These are phyloP conservation scores for Sarocladium brachiariae DNA, from an alignment of 2,329 filamentous ascomycete species.

Conservation along the genomic window DNA sequence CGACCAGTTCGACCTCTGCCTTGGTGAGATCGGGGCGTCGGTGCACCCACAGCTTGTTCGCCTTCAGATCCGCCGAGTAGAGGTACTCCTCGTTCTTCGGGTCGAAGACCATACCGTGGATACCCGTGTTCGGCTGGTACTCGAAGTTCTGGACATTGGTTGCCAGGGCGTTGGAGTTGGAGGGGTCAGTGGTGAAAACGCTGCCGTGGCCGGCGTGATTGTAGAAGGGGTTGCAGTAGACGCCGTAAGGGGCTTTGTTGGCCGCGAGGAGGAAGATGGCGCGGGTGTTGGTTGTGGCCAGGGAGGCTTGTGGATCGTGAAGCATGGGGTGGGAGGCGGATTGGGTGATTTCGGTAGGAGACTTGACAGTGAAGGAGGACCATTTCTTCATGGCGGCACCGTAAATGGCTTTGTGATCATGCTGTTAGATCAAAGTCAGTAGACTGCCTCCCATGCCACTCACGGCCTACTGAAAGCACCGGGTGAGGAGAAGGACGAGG, in stretches of 20 bases:
- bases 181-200: constrained; percentile 57
- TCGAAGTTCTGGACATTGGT: constrained; percentile 66
- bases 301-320: constrained; percentile 63
- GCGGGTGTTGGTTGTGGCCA: constrained; percentile 69
- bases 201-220: constrained; percentile 76
- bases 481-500: background rate
- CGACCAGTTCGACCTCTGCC: constrained; percentile 61
- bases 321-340: constrained; percentile 68
- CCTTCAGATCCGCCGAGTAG: constrained; percentile 71
- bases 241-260: constrained; percentile 67
- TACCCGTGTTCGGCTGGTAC: constrained; percentile 62
- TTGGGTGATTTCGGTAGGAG: constrained; percentile 69
- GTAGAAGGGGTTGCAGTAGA: constrained; percentile 91
- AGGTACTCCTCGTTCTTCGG: constrained; percentile 60
- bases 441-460: background rate
- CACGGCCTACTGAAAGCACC: background rate
- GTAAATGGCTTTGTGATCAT: constrained; percentile 77
- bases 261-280: constrained; percentile 85
- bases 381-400: constrained; percentile 92
- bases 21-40: constrained; percentile 48
- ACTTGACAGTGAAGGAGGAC: constrained; percentile 72
- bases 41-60: constrained; percentile 81
- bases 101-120: constrained; percentile 80
- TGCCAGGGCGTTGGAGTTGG: constrained; percentile 46
- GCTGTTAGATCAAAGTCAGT: constrained; percentile 38